Percentiles rank a stretch among this genome's conserved stretches.
phyloP scores from a whole-genome alignment of 2,329 filamentous ascomycete genomes.

The Elsinoe perseae region DNA sequence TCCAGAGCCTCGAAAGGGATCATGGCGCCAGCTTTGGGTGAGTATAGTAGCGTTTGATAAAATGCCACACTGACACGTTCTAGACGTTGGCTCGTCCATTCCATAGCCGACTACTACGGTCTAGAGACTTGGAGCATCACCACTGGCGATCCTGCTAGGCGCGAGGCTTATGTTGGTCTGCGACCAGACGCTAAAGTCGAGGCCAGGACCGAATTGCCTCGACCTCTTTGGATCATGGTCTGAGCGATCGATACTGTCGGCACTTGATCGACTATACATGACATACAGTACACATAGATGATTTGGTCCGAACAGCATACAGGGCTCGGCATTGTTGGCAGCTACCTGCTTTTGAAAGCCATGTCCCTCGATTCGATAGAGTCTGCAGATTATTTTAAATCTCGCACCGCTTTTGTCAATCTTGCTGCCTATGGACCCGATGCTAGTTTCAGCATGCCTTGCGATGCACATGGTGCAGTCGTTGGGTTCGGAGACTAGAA shows the following conservation, averaged over 20 bases:
- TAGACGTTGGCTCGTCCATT: conserved; percentile 87
- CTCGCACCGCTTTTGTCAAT: conserved; percentile 14
- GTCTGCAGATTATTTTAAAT: conserved; percentile 7
- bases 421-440: conserved; percentile 4
- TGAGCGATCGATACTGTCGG: conserved; percentile 19
- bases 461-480: background rate
- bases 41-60: conserved; percentile 29
- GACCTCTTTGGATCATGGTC: conserved; percentile 55
- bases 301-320: conserved; percentile 5
- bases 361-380: conserved; percentile 11
- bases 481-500: conserved; percentile 11
- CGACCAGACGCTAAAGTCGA: conserved; percentile 40
- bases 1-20: conserved; percentile 70
- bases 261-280: too few relatives aligned
- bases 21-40: conserved; percentile 75
- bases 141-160: conserved; percentile 59
- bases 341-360: conserved; percentile 17
- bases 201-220: conserved; percentile 43
- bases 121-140: conserved; percentile 75
- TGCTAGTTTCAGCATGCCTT: conserved; percentile 8
- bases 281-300: conserved; percentile 11
- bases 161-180: conserved; percentile 77
- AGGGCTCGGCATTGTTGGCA: conserved; percentile 14
- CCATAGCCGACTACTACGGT: conserved; percentile 87
- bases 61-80: conserved; percentile 18